Conservation (phyloP, 345 rosid species). For the Hypericum perforatum region DNA sequence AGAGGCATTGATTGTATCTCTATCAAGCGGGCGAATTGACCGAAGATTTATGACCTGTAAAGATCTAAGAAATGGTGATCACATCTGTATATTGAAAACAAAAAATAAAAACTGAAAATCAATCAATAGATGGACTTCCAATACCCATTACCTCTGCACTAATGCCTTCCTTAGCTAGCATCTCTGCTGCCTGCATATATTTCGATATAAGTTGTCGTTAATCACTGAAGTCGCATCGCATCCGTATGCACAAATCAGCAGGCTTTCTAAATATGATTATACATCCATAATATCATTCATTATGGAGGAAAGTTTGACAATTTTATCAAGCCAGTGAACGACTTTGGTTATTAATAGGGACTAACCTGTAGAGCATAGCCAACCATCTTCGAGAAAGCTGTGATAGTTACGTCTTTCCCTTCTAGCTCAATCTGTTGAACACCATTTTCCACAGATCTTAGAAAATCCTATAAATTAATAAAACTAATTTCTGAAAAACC, state of each 20-base stretch:
- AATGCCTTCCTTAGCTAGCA: constrained; percentile 78
- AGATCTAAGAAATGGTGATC: neutral
- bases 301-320: neutral
- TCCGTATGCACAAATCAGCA: too few relatives aligned
- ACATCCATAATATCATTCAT: too few relatives aligned
- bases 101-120: neutral
- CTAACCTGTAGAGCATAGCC: constrained; percentile 77
- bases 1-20: constrained; percentile 71
- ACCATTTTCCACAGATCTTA: too few relatives aligned
- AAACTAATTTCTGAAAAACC: too few relatives aligned
- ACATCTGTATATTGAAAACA: neutral
- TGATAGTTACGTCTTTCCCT: constrained; percentile 84
- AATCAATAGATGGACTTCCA: neutral
- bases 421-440: constrained; percentile 65
- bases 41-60: constrained; percentile 74
- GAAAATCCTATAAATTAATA: too few relatives aligned
- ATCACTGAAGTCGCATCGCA: neutral
- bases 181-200: constrained; percentile 63
- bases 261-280: too few relatives aligned
- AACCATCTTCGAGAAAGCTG: constrained; percentile 82
- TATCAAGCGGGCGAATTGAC: constrained; percentile 80
- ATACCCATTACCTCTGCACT: constrained; percentile 61
- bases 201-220: neutral
- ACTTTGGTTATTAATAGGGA: neutral
- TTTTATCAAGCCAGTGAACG: neutral